These are phyloP conservation scores for Plantago rigida DNA, from an alignment of 305 asterid species.

Conservation along the genomic window DNA sequence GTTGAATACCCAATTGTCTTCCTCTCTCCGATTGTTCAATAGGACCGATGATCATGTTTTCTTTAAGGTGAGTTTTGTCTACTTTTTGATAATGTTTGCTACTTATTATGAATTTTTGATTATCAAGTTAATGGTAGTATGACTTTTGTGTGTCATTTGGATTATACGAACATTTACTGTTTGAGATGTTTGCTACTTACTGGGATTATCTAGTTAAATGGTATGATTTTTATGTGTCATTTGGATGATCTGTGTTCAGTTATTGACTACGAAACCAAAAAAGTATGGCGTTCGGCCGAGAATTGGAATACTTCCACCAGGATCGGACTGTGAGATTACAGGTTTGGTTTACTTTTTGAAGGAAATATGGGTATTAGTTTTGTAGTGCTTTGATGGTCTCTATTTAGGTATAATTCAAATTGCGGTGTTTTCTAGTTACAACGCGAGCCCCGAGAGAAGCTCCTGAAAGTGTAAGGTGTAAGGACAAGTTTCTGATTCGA, in stretches of 20 bases:
- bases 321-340: slow-evolving; percentile 38
- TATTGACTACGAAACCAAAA: slow-evolving; percentile 43
- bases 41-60: slow-evolving; percentile 38
- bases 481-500: slow-evolving; percentile 51
- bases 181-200: neutral
- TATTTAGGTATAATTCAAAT: neutral
- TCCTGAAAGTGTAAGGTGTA: slow-evolving; percentile 39
- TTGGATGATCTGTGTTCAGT: slow-evolving; percentile 30
- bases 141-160: slow-evolving; percentile 9
- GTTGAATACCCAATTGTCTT: slow-evolving; percentile 36
- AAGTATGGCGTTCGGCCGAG: slow-evolving; percentile 50
- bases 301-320: slow-evolving; percentile 43
- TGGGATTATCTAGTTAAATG: slow-evolving; percentile 8
- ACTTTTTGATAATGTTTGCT: neutral
- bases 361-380: neutral
- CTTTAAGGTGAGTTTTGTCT: slow-evolving; percentile 36
- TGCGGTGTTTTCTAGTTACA: slow-evolving; percentile 31
- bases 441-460: slow-evolving; percentile 32
- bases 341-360: slow-evolving; percentile 25
- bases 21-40: slow-evolving; percentile 42
- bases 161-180: neutral
- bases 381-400: slow-evolving; percentile 1
- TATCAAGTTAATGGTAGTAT: neutral
- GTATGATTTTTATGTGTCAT: neutral
- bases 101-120: neutral